Conservation (phyloP, 2,329 filamentous ascomycete species). For the Pestalotiopsis sp. region DNA sequence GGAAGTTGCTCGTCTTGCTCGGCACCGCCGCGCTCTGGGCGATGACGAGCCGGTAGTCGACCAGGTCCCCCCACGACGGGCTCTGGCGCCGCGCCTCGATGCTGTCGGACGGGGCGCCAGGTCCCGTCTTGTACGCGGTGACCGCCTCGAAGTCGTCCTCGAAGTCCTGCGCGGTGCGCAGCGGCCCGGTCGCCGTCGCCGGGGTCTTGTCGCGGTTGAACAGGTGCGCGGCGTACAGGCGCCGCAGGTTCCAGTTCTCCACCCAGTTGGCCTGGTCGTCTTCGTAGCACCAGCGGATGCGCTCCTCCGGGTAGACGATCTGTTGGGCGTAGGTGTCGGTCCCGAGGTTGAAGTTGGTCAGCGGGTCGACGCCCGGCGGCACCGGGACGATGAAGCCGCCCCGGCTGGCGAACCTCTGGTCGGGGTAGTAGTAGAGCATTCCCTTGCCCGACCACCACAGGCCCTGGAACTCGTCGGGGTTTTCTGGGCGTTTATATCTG, state of each 20-base stretch:
- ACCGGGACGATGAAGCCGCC: not conserved
- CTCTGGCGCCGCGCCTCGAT: slow-evolving; percentile 16
- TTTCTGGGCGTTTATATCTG: slow-evolving; percentile 6
- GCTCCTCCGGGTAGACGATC: slow-evolving; percentile 30
- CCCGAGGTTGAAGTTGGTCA: not conserved
- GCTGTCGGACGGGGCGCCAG: not conserved
- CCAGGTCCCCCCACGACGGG: slow-evolving; percentile 27
- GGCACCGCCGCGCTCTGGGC: slow-evolving; percentile 19
- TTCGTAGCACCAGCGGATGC: slow-evolving; percentile 30
- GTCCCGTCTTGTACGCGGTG: not conserved
- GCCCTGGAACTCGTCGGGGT: not conserved
- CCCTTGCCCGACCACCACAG: slow-evolving; percentile 7
- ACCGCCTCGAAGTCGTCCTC: not conserved
- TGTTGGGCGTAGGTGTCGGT: slow-evolving; percentile 20
- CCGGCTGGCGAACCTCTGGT: not conserved
- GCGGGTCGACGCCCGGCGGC: not conserved
- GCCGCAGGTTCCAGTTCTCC: no score
- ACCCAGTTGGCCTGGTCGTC: not conserved
- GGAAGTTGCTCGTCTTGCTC: slow-evolving; percentile 29
- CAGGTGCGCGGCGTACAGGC: slow-evolving; percentile 9
- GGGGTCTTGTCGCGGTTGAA: not conserved
- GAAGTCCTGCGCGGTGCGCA: not conserved
- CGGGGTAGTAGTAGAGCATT: not conserved
- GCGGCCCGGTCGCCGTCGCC: not conserved
- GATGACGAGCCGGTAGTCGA: slow-evolving; percentile 25